Percentiles rank a stretch among this genome's conserved stretches.
Evolutionary conservation across 1,284 basidiomycete species (phyloP).

Genomic region (Sporisorium reilianum): DNA sequence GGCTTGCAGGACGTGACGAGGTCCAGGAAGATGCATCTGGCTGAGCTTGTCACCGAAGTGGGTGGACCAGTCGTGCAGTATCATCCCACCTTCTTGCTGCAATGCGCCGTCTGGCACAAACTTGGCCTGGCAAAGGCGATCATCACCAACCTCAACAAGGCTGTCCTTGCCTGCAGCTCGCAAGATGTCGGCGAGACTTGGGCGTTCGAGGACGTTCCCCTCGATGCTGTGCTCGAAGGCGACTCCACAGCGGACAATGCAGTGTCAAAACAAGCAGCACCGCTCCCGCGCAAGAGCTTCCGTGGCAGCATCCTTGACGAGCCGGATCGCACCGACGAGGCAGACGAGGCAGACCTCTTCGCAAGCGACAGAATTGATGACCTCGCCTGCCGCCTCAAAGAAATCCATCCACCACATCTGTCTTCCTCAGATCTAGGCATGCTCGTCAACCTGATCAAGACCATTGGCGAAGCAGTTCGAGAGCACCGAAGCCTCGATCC

Average conservation of each 20-base stretch:
- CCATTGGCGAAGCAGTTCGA: constrained; percentile 89
- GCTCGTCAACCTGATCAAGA: constrained; percentile 83
- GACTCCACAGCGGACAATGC: neutral
- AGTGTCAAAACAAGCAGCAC: neutral
- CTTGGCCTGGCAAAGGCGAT: constrained; percentile 36
- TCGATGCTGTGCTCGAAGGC: constrained; percentile 20
- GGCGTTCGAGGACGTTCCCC: constrained; percentile 28
- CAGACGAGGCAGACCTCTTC: constrained; percentile 13
- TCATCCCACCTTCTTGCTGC: constrained; percentile 47
- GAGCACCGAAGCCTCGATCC: constrained; percentile 86
- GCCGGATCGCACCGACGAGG: neutral
- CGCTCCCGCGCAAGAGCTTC: neutral
- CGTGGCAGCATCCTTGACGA: constrained; percentile 38
- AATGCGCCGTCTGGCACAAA: constrained; percentile 48
- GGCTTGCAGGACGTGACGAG: neutral
- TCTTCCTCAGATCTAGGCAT: constrained; percentile 82
- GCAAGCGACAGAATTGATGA: constrained; percentile 16
- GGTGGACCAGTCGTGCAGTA: constrained; percentile 48
- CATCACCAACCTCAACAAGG: constrained; percentile 34
- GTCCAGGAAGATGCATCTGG: constrained; percentile 13
- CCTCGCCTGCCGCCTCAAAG: constrained; percentile 73
- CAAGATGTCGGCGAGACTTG: constrained; percentile 33
- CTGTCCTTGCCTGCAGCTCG: constrained; percentile 18
- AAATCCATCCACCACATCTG: constrained; percentile 77
- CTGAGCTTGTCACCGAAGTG: constrained; percentile 37